Base-by-base conservation (phyloP, 352 stramenopile genomes). In the Globisporangium canariense region DNA sequence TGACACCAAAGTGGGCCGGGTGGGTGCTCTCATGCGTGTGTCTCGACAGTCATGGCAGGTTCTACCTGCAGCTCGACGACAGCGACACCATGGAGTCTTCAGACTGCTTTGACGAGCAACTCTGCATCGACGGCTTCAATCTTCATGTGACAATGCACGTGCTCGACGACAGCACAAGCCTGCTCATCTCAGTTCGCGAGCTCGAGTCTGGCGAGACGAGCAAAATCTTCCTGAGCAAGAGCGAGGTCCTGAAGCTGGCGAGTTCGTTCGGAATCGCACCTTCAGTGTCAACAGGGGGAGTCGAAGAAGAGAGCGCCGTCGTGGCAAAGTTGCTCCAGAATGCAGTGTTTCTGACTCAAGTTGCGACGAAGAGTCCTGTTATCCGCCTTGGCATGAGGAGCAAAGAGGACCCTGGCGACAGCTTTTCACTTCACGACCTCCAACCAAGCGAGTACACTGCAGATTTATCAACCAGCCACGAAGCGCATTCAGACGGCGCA, bases 11-110 rank as follows among this genome's bases (percentile, higher is more conserved):
- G 36, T 85, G 76, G 76, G 67, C 70, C 7, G 49, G 67, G 8
- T 85, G 76, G 76, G 32, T 83, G 20, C 62, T 79, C 16, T 70
- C 63, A 3, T 71, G 64, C 56, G 65, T 83, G 1, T 43, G 53
- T 0, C 65, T 66, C 13, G 70, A 79, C 51, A 67, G 49, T 8
- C 62, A 34, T 6, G 45, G 54, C 32, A 53, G 2, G 0, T 77
- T 71, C 53, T 78, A 65, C 11, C n/a, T 83, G 32, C 67, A 77
- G 60, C 36, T 81, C 0, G 64, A 65, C 0, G 66, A 76, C 50
- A 8, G 41, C 22, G n/a, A 60, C 22, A 59, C 43, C 13, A 47
- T 51, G 13, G 52, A 67, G 5, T 73, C 50, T 9, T 36, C 54
- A 2, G 22, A 58, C 25, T 67, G 66, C 25, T 82, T 73, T 32